A percentile compares a stretch with the other conserved stretches of the same genome.
These are phyloP conservation scores for Excoecaria cochinchinensis DNA, from an alignment of 345 rosid genomes.

Conservation along the genomic window DNA sequence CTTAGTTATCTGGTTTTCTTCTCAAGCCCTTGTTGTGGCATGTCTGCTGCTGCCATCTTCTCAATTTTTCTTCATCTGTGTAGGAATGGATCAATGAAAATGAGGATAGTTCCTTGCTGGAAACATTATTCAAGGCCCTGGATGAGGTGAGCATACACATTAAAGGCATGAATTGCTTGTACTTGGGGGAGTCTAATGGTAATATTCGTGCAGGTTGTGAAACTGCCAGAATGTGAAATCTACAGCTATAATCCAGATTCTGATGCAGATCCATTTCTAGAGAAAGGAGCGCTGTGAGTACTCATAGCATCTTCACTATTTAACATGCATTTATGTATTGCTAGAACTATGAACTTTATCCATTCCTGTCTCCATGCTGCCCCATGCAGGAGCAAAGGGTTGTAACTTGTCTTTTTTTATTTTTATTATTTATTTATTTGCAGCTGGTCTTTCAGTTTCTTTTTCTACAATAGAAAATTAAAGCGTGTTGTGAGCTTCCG, in stretches of 20 bases:
- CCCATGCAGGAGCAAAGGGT: not conserved
- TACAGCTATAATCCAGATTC: slow-evolving; percentile 81
- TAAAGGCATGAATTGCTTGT: slow-evolving; percentile 7
- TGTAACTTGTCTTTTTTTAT: not conserved
- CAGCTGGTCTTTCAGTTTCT: slow-evolving; percentile 97
- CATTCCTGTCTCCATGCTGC: not conserved
- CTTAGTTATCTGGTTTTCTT: not conserved
- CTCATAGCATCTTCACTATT: not conserved
- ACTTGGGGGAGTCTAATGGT: slow-evolving; percentile 17
- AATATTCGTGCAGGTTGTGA: slow-evolving; percentile 67
- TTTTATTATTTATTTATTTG: slow-evolving; percentile 2
- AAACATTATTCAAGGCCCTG: slow-evolving; percentile 71
- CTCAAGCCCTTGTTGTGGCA: not conserved
- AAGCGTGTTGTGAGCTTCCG: slow-evolving; percentile 83
- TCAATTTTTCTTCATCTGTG: slow-evolving; percentile 7
- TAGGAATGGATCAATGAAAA: slow-evolving; percentile 79
- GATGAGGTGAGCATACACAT: slow-evolving; percentile 68
- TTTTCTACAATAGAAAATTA: slow-evolving; percentile 87
- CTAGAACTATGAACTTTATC: not conserved
- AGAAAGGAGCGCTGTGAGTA: slow-evolving; percentile 80
- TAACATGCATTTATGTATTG: not conserved
- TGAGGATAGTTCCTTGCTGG: slow-evolving; percentile 69
- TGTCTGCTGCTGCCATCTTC: not conserved
- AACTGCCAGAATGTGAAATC: slow-evolving; percentile 79
- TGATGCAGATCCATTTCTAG: slow-evolving; percentile 79